Evolutionary conservation across 2,329 filamentous ascomycete genomes (phyloP), one percentile per base, ranked within the genome.

Genomic region (Plenodomus lindquistii): DNA sequence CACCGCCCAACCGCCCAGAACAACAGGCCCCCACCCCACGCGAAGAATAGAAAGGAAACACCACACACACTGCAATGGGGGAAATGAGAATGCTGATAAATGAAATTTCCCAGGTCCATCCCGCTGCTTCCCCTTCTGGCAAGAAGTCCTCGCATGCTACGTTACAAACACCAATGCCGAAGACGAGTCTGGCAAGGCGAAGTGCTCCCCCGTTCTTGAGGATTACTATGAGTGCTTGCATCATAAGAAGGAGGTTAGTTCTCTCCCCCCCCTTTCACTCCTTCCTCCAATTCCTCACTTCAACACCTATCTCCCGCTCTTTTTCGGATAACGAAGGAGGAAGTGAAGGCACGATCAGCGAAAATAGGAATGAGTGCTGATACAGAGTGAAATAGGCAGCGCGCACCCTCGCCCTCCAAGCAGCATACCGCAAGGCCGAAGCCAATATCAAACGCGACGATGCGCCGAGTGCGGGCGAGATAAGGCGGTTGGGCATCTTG

Each of bases 161-260:
- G 91, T 97, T 53, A 86, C 96, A 71, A 97, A 97, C 79, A 91
- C 91, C 46, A 83, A 82, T 59, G 79, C 87, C 58, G 88, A 93
- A 46, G 88, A 92, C 69, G 81, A 85, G 61, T 84, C 85, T 15
- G 90, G 90, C 62, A 94, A 92, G 79, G 88, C 86, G 75, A 96
- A 96, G 78, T 99, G 95, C 74, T 78, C 82, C 16, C 87, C 89
- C 15, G 83, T 85, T 4, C 81, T 97, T 60, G 94, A 99, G 74
- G 94, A 99, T 73, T 99, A 99, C 80, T 96, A 97, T 74, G 94
- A 99, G 79, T 99, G 95, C 76, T 79, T 99, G 71, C 94, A 99
- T 75, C 94, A 99, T 81, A 91, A 88, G 81, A 99, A 99, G 80
- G 94, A 99, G 90, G 94, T 97, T 69, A 49, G 84, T 75, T 4